Evolutionary conservation across 257 asterid genomes (phyloP), one percentile per base, ranked within the genome.

Genomic region (Przewalskia tangutica): DNA sequence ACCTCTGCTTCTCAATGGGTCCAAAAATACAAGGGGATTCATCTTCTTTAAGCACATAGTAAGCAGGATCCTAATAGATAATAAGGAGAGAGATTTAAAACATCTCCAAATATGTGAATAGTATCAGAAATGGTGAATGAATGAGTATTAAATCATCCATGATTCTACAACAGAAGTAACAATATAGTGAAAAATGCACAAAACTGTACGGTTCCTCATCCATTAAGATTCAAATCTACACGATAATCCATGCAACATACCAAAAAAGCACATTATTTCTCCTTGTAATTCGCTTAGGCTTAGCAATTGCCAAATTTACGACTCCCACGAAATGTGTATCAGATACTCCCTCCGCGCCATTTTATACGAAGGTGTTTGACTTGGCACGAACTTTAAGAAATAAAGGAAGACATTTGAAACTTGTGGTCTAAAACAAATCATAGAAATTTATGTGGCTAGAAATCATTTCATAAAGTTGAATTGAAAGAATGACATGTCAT

Each of bases 21-120:
- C 99, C 99, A 83, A 95, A 95, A 82, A 95, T 93, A 91, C 99
- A 95, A 68, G 99, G 99, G 71, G 99, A 95, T 20, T 62, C 51
- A 50, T 95, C 99, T 88, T 95, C 99, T 81, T 86, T 87, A 12
- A 95, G 95, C 79, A 93, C 88, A 85, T 89, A 95, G 83, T 92
- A 93, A 9, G 88, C 84, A 54, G 99, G 98, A 79, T 95, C 99
- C 99, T 95, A 87, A 81, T 71, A 77, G 81, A 88, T 40, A 83
- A 84, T 66, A 82, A 82, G 18, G 18, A 68, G 68, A 40, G 46
- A 84, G 82, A 86, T 51, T 88, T 78, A 82, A 75, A 50, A 63
- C 23, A 32, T 63, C 82, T 55, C 48, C 86, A 66, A 59, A 59
- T 38, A 79, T 42, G 12, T 40, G 54, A 73, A 71, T 71, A 42